Evolutionary conservation across 2,329 filamentous ascomycete genomes (phyloP), one percentile per base, ranked within the genome.

Genomic region (Dothideomycetidae sp.): DNA sequence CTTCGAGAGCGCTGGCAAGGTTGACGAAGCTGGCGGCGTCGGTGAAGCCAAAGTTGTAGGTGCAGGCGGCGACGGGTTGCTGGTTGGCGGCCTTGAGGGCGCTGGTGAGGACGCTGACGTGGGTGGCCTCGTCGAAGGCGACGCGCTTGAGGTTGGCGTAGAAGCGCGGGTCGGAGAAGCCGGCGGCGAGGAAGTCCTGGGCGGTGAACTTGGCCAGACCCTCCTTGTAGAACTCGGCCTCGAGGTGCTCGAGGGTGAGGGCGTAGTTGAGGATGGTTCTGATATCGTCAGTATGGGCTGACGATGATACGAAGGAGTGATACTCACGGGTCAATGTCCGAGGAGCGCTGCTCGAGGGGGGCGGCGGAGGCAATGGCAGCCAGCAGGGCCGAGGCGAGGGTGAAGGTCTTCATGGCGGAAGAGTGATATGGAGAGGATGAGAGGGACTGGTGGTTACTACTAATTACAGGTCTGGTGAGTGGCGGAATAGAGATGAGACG

Each of bases 151-250:
- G 48, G 58, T 76, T 72, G 36, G 60, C 56, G n/a, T 26, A 26
- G 52, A 74, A 71, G 3, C 57, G 55, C 0, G 58, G 48, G 35
- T 64, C 53, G 49, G 64, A 44, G 32, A 48, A 67, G 10, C 70
- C 71, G 31, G 69, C 70, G 19, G 53, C 56, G 17, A 57, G 47
- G 50, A 77, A 77, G 46, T 73, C 62, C 2, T 51, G 44, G 42
- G 64, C 53, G 18, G 63, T 65, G 60, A 70, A 79, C 48, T 72
- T 74, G 41, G 59, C 53, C 3, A 80, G 60, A 26, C 68, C 75
- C 33, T 75, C 52, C 26, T 61, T 57, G 57, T 81, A 81, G 58
- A 80, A 80, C 39, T 62, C 63, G 43, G 70, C 60, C 56, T 81
- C 76, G 18, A 62, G 52, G 46, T 63, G 58, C 50, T 64, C 61